Evolutionary conservation across 2,329 filamentous ascomycete genomes (phyloP), one percentile per base, ranked within the genome.

Genomic region (Phialemoniopsis sp.): DNA sequence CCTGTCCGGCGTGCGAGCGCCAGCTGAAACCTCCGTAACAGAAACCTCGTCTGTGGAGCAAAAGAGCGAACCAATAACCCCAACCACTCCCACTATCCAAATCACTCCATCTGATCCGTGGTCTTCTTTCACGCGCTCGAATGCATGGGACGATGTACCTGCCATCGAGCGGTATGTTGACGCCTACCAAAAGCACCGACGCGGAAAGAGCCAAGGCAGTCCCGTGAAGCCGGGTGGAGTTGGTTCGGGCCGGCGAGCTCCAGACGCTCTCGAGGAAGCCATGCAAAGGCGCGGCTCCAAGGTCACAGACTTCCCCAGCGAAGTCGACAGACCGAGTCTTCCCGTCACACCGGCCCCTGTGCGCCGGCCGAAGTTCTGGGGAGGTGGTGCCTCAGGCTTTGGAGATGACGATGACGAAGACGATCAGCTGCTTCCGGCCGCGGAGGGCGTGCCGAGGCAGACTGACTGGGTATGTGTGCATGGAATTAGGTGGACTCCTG

Each of bases 81-180:
- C 75, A 38, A 58, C 60, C 32, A 74, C 72, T 37, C 70, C 74
- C 18, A 70, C 66, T 19, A 64, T 72, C 43, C 62, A 62, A 33
- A 50, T 68, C 41, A 65, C 62, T 3, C 56, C 71, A 29, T 66
- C 76, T 36, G 73, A 83, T 52, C 75, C 81, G 15, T 95, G 87
- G 87, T 76, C 80, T 46, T 73, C 73, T 34, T 95, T 85, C 58
- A 71, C 79, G n/a, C 76, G 81, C 34, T 78, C 72, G 37, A 98
- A 97, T 60, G 90, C 89, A 13, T 98, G 93, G 93, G 93, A 98
- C 54, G 87, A 88, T 38, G 78, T 94, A 38, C 87, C 87, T 12
- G 85, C 88, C 48, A 98, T 98, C 52, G 82, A 88, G 53, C 78
- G 79, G 46, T 98, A 96, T 57, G 87, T 97, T 39, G 86, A 87